Evolutionary conservation across 305 asterid species (phyloP).

Genomic region (Solanum hybrid): DNA sequence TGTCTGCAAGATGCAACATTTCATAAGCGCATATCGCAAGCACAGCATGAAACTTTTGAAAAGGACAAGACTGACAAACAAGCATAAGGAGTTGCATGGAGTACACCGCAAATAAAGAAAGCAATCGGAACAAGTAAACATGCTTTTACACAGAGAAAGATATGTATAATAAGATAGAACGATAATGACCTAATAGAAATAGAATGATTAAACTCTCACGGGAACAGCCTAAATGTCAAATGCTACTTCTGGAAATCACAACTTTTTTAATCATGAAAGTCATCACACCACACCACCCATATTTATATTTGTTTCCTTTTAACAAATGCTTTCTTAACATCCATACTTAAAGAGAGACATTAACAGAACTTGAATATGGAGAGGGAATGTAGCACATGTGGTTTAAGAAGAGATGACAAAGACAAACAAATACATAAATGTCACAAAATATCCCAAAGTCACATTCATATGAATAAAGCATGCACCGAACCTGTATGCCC

Average conservation of each 20-base stretch:
- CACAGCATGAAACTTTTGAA: neutral
- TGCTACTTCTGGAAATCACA: neutral
- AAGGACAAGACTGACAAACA: neutral
- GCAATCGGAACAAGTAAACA: neutral
- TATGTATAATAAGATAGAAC: neutral
- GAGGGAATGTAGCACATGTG: neutral
- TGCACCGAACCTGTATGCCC: slow-evolving; percentile 75
- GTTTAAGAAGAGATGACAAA: neutral
- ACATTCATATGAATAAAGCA: neutral
- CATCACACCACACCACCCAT: neutral
- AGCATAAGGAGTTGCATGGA: neutral
- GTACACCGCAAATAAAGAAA: neutral
- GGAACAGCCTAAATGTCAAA: neutral
- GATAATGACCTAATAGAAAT: neutral
- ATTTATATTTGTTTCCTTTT: neutral
- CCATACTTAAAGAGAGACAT: neutral
- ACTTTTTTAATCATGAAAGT: neutral
- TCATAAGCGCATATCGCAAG: neutral
- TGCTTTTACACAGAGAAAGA: neutral
- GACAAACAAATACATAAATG: neutral
- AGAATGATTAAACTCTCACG: neutral
- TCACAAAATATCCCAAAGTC: neutral
- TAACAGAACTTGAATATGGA: neutral
- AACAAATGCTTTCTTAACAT: neutral
- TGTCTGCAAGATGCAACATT: slow-evolving; percentile 40